phyloP scores from a whole-genome alignment of 2,329 filamentous ascomycete genomes.

The Cadophora sp. region DNA sequence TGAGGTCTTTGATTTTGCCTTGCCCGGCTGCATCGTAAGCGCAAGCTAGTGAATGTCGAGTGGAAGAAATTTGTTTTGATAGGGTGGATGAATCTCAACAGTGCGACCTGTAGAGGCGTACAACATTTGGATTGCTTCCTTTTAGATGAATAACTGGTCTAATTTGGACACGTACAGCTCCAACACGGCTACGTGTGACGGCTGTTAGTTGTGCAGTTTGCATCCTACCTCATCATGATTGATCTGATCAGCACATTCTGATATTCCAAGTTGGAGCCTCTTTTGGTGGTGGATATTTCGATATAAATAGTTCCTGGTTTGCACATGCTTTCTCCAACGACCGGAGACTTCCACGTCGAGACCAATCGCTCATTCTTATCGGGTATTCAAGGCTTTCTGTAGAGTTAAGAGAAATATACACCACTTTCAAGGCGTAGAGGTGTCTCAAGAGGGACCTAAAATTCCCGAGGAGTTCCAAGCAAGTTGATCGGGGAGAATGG shows the following conservation, averaged over 20 bases:
- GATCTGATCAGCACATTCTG: background rate
- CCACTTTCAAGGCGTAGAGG: background rate
- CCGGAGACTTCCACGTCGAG: background rate
- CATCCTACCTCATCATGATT: background rate
- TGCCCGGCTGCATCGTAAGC: background rate
- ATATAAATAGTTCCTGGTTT: background rate
- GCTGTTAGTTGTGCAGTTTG: background rate
- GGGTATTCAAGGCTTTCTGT: background rate
- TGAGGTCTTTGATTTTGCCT: background rate
- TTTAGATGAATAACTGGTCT: slow-evolving; percentile 10
- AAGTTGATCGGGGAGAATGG: no score
- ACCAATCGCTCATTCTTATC: background rate
- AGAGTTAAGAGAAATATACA: background rate
- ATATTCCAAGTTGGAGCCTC: background rate
- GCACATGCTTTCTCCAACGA: background rate
- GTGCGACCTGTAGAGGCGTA: background rate
- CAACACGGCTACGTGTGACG: background rate
- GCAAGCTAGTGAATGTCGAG: background rate
- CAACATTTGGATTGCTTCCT: slow-evolving; percentile 7
- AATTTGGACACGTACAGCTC: slow-evolving; percentile 4
- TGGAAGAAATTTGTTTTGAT: background rate
- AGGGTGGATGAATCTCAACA: background rate
- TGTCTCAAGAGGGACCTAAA: no score
- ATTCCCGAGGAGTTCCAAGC: no score
- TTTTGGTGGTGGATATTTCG: background rate